Evolutionary conservation across 192 early-diverging fungal genomes (phyloP).

Genomic region (Gryganskiella cystojenkinii): DNA sequence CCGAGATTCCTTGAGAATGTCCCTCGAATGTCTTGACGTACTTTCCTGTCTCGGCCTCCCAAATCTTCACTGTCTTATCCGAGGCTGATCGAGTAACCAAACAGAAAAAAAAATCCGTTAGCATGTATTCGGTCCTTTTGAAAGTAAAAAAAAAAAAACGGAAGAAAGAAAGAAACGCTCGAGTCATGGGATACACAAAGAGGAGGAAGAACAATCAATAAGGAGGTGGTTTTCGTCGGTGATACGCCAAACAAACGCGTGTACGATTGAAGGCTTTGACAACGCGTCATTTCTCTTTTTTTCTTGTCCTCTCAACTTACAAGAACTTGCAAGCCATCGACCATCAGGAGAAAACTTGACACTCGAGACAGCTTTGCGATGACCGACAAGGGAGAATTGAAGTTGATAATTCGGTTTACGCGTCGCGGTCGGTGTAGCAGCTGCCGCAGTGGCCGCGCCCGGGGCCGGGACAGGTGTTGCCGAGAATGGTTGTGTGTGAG

Average conservation of each 20-base stretch:
- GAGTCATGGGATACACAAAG: too few species aligned
- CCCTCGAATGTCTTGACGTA: constrained; percentile 89
- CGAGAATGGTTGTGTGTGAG: neutral
- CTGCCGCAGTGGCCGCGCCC: constrained; percentile 6
- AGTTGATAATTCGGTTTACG: constrained; percentile 85
- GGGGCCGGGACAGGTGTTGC: neutral
- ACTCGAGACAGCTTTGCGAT: constrained; percentile 93
- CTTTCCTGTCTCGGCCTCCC: constrained; percentile 88
- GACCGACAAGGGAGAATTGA: constrained; percentile 90
- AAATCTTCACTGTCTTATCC: constrained; percentile 95
- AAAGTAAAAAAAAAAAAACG: too few species aligned
- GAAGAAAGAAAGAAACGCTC: too few species aligned
- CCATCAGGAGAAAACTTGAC: constrained; percentile 99
- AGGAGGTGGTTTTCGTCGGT: neutral
- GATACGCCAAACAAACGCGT: neutral
- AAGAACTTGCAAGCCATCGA: constrained; percentile 92
- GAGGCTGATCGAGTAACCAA: constrained; percentile 68
- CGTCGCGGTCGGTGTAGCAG: constrained; percentile 5
- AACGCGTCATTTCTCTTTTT: too few species aligned
- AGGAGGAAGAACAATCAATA: too few species aligned
- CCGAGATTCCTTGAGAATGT: constrained; percentile 93
- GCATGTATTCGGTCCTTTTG: too few species aligned
- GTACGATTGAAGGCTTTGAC: neutral
- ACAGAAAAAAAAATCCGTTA: neutral
- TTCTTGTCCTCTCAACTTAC: constrained; percentile 58